These are phyloP conservation scores for Solanum clarkiae DNA, from an alignment of 257 asterid genomes.

Conservation along the genomic window DNA sequence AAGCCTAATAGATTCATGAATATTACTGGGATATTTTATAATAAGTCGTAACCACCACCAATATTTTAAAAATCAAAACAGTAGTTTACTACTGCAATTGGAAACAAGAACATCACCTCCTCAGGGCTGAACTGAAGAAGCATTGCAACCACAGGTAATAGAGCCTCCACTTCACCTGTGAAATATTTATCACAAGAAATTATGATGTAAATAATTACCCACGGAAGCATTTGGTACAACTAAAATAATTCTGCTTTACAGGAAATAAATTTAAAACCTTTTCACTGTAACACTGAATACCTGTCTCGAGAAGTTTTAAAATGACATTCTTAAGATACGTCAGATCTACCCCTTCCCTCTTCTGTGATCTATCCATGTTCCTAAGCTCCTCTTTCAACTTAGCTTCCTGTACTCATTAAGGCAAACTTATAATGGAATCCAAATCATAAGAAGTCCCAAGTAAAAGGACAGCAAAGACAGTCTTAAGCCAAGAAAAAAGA, in stretches of 20 bases:
- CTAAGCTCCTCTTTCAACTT: slow-evolving; percentile 90
- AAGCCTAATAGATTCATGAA: neutral
- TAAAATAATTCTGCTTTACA: neutral
- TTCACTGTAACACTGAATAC: slow-evolving; percentile 16
- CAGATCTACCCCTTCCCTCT: slow-evolving; percentile 98
- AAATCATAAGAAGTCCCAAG: neutral
- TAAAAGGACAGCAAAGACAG: neutral
- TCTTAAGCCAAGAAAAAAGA: neutral
- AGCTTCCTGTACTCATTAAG: slow-evolving; percentile 53
- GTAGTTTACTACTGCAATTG: neutral
- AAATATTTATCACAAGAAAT: neutral
- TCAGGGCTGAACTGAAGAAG: slow-evolving; percentile 99
- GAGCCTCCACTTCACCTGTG: slow-evolving; percentile 93
- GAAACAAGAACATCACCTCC: slow-evolving; percentile 44
- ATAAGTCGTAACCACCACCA: neutral
- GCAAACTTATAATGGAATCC: neutral
- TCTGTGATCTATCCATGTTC: slow-evolving; percentile 80
- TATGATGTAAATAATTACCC: neutral
- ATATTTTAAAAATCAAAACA: neutral
- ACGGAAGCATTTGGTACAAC: neutral
- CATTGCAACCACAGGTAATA: slow-evolving; percentile 92
- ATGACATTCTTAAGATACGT: slow-evolving; percentile 88
- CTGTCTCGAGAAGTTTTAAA: slow-evolving; percentile 92
- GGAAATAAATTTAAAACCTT: neutral
- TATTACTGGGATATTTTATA: neutral